Evolutionary conservation across 306 rosid species (phyloP), one percentile per base, ranked within the genome.

Genomic region (Delonix regia): DNA sequence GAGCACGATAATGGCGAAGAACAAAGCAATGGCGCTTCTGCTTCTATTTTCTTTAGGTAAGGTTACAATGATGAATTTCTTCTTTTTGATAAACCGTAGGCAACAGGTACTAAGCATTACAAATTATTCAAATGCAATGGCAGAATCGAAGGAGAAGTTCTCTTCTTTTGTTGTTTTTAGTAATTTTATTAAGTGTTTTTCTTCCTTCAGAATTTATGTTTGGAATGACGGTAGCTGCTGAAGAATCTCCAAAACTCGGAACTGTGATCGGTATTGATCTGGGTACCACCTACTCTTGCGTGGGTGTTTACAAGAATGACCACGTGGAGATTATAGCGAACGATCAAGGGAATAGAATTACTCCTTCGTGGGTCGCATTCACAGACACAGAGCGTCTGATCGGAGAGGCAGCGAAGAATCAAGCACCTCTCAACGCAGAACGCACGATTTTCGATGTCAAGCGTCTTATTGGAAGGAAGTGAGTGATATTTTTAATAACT

Each of bases 361-460:
- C 90, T 44, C 88, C 90, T 71, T 86, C 90, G 0, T 84, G 88
- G 90, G 92, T 86, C 0, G 87, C 92, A 11, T 86, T 88, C 83
- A 77, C 90, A 2, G 90, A 88, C 24, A 63, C 82, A 0, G 89
- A 87, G 82, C 84, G 91, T 57, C 33, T 87, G 64, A 85, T 87
- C 9, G 89, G 89, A 66, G 93, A 89, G 83, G 89, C 93, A 0
- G 91, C 93, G 0, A 89, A 85, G 83, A 89, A 87, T 28, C 89
- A 89, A 75, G 93, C 91, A 0, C 69, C 89, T 60, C 84, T 83
- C 15, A 89, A 89, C 69, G 69, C 84, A 0, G 84, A 87, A 39
- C 87, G 89, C 62, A 89, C 88, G 0, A 71, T 87, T 22, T 89
- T 82, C 9, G 87, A 85, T 65, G 89, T 82, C 24, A 85, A 85